These are phyloP conservation scores for Calycina herbarum DNA, from an alignment of 2,329 filamentous ascomycete species.

Conservation along the genomic window DNA sequence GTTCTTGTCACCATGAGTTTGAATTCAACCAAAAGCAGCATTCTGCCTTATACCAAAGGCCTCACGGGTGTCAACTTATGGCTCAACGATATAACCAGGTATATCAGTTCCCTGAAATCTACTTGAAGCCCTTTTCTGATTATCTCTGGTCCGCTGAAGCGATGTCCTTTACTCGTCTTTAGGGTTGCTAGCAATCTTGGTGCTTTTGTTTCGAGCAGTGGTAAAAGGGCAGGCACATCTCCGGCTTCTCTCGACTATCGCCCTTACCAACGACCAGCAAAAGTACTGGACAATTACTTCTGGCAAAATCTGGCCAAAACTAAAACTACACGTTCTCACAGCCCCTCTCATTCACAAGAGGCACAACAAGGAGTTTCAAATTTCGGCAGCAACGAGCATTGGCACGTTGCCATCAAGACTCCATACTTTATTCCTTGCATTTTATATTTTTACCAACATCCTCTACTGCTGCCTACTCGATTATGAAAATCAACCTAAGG, in stretches of 20 bases:
- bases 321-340: conserved; percentile 65
- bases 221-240: conserved; percentile 4
- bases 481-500: conserved; percentile 44
- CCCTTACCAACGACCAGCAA: conserved; percentile 15
- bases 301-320: conserved; percentile 44
- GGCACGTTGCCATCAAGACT: conserved; percentile 76
- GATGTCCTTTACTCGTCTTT: conserved; percentile 15
- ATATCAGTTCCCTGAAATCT: not conserved
- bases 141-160: not conserved
- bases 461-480: conserved; percentile 70
- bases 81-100: conserved; percentile 20
- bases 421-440: conserved; percentile 65
- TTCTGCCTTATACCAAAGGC: conserved; percentile 21
- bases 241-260: conserved; percentile 13
- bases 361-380: conserved; percentile 71
- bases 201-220: conserved; percentile 11
- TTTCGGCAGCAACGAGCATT: conserved; percentile 64
- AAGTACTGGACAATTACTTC: conserved; percentile 8
- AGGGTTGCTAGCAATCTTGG: conserved; percentile 12
- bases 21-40: conserved; percentile 7
- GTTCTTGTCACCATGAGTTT: not conserved
- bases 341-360: conserved; percentile 72
- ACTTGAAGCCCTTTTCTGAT: not conserved
- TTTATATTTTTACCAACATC: conserved; percentile 70
- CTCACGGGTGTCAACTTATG: conserved; percentile 19